These are phyloP conservation scores for Phytophthora vignae DNA, from an alignment of 352 stramenopile species.

Conservation along the genomic window DNA sequence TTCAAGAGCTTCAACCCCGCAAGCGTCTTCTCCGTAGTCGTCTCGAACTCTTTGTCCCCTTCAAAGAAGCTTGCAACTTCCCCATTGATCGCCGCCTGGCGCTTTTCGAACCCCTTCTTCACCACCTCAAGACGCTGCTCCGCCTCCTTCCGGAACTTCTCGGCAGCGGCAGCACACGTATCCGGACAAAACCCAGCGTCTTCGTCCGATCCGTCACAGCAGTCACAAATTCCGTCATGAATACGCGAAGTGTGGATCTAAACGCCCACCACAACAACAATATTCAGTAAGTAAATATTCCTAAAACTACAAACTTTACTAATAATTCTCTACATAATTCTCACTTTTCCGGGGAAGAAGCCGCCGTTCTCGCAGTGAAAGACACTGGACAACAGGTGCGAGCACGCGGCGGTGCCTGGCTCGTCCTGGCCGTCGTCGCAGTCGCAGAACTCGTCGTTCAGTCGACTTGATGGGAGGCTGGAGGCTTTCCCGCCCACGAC, in stretches of 20 bases:
- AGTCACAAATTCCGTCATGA: constrained; percentile 97
- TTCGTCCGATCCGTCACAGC: constrained; percentile 97
- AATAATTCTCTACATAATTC: not conserved
- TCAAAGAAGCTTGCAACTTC: constrained; percentile 60
- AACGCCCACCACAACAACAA: not conserved
- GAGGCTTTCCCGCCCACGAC: constrained; percentile 36
- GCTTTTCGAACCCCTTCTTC: constrained; percentile 53
- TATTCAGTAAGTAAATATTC: not conserved
- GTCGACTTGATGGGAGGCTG: constrained; percentile 43
- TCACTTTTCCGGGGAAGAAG: constrained; percentile 65
- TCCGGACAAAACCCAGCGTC: constrained; percentile 49
- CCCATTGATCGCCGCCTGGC: constrained; percentile 46
- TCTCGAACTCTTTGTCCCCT: constrained; percentile 35
- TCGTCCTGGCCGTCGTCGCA: constrained; percentile 92
- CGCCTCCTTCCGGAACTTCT: constrained; percentile 45
- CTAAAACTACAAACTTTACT: not conserved
- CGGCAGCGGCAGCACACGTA: constrained; percentile 55
- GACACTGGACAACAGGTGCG: constrained; percentile 50
- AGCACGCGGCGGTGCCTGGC: constrained; percentile 84
- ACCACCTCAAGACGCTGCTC: constrained; percentile 50
- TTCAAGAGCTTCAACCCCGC: constrained; percentile 54
- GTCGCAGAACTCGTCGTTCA: constrained; percentile 97
- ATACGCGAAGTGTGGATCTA: constrained; percentile 87
- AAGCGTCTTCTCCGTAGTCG: constrained; percentile 45
- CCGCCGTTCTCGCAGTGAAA: constrained; percentile 85